Evolutionary conservation across 192 early-diverging fungal genomes (phyloP).

Genomic region (Linnemannia elongata): DNA sequence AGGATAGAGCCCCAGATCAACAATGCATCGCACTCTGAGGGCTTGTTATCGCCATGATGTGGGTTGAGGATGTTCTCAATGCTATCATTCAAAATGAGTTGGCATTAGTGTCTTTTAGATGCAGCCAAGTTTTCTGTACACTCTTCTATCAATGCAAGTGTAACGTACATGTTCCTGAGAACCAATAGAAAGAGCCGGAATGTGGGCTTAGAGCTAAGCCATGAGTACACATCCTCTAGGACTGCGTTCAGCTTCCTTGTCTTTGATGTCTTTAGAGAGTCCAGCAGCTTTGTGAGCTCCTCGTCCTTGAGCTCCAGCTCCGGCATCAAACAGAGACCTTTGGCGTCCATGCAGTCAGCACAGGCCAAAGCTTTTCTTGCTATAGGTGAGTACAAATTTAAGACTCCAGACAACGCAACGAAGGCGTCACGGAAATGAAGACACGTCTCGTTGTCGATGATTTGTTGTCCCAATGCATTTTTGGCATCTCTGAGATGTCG

Average conservation of each 20-base stretch:
- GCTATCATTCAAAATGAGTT: constrained; percentile 7
- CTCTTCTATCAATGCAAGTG: neutral
- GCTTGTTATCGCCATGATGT: constrained; percentile 19
- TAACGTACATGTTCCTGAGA: constrained; percentile 16
- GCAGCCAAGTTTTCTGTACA: neutral
- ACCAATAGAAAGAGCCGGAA: constrained; percentile 12
- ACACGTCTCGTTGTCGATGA: neutral
- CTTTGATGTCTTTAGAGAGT: constrained; percentile 18
- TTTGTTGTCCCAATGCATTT: neutral
- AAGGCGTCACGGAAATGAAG: constrained; percentile 9
- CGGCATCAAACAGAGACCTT: constrained; percentile 10
- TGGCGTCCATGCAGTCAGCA: constrained; percentile 8
- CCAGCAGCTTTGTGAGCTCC: constrained; percentile 13
- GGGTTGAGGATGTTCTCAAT: constrained; percentile 18
- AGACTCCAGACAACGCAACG: constrained; percentile 11
- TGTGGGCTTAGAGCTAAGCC: constrained; percentile 16
- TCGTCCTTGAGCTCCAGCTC: constrained; percentile 12
- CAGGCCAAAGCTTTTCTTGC: neutral
- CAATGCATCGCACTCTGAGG: constrained; percentile 15
- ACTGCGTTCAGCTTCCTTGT: constrained; percentile 11
- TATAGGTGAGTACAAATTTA: constrained; percentile 5
- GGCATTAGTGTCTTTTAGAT: neutral
- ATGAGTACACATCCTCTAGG: constrained; percentile 15
- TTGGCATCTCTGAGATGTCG: constrained; percentile 9
- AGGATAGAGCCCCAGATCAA: constrained; percentile 21